phyloP scores from a whole-genome alignment of 2,329 filamentous ascomycete species.

The Ophiostoma triangulosporum region DNA sequence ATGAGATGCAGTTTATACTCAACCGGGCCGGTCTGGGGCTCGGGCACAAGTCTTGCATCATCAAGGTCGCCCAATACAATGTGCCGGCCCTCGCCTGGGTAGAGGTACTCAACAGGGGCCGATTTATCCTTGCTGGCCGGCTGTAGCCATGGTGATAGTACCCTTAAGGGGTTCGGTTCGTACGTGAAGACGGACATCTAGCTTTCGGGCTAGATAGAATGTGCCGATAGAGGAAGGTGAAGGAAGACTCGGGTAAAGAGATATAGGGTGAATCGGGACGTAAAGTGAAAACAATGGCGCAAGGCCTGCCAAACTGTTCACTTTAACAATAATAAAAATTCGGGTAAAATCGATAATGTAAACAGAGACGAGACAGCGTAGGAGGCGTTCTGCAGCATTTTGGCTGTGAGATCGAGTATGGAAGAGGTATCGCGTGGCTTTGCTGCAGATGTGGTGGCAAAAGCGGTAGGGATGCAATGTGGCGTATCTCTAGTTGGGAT shows the following conservation, averaged over 20 bases:
- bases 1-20: conserved; percentile 95
- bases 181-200: conserved; percentile 91
- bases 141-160: conserved; percentile 79
- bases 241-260: neutral
- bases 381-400: conserved; percentile 9
- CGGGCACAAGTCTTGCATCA: conserved; percentile 67
- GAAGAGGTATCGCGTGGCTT: neutral
- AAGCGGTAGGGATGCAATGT: neutral
- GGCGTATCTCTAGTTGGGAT: neutral
- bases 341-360: conserved; percentile 3
- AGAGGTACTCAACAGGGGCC: conserved; percentile 10
- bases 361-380: neutral
- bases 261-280: too few species aligned
- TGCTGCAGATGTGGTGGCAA: neutral
- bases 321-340: neutral
- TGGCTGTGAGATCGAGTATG: conserved; percentile 1
- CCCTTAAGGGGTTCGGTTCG: conserved; percentile 72
- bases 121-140: conserved; percentile 9
- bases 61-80: conserved; percentile 40
- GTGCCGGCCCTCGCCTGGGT: conserved; percentile 1
- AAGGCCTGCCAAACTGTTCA: neutral
- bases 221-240: too few species aligned
- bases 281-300: neutral
- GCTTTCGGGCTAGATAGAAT: neutral
- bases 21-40: conserved; percentile 86